These are phyloP conservation scores for Leishmania amazonensis DNA, from an alignment of 208 protist genomes.

Conservation along the genomic window DNA sequence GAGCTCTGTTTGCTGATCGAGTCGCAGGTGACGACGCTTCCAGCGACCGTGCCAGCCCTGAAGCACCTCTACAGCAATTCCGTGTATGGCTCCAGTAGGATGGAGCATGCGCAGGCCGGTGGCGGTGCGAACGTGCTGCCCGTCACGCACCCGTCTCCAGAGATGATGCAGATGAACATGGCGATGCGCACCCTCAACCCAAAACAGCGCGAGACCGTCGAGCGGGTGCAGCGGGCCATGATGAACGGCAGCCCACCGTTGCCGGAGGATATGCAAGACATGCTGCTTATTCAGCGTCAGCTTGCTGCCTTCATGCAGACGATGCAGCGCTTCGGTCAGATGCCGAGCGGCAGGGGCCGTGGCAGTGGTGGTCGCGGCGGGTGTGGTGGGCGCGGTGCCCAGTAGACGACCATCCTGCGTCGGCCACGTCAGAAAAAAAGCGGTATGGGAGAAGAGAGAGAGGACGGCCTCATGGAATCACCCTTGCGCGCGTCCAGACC, in stretches of 20 bases:
- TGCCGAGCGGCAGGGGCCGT: constrained; percentile 6
- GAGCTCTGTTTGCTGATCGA: constrained; percentile 66
- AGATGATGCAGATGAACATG: constrained; percentile 61
- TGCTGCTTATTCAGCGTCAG: constrained; percentile 81
- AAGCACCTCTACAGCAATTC: constrained; percentile 28
- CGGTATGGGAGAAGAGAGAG: neutral
- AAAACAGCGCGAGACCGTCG: constrained; percentile 51
- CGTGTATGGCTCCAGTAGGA: constrained; percentile 19
- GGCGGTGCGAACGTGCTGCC: constrained; percentile 4
- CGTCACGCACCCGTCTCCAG: constrained; percentile 24
- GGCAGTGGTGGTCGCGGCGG: constrained; percentile 3
- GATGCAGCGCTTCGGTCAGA: constrained; percentile 59
- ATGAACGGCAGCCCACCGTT: constrained; percentile 45
- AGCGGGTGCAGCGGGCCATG: constrained; percentile 68
- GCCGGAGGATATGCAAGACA: constrained; percentile 63
- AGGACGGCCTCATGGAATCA: neutral
- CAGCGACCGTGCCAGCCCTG: constrained; percentile 46
- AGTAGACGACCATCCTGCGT: neutral
- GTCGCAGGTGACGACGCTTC: constrained; percentile 48
- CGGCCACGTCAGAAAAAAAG: neutral
- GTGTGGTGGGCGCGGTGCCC: neutral
- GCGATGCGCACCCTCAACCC: constrained; percentile 70
- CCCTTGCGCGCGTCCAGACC: neutral
- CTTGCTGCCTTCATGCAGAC: constrained; percentile 78
- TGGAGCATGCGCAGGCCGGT: constrained; percentile 19